Conservation (phyloP, 352 stramenopile genomes). For the Phytophthora palmivora region DNA sequence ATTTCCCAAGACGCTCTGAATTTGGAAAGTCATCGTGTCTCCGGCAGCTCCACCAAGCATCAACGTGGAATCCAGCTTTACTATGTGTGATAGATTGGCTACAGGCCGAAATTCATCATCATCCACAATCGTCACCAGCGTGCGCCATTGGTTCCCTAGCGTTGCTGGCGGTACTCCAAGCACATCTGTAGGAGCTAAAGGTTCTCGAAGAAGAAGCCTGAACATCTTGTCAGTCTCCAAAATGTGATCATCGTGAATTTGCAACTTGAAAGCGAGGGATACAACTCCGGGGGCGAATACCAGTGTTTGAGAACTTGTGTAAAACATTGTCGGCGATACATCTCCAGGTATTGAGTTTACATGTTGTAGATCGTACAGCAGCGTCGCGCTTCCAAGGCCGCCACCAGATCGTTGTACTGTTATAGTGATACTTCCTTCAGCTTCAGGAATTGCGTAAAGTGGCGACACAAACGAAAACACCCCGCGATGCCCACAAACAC, state of each 20-base stretch:
- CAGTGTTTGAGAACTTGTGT: conserved; percentile 85
- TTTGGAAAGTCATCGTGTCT: conserved; percentile 50
- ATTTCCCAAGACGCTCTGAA: conserved; percentile 63
- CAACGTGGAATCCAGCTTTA: conserved; percentile 34
- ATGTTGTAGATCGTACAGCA: conserved; percentile 89
- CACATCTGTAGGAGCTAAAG: conserved; percentile 32
- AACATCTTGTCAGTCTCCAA: conserved; percentile 77
- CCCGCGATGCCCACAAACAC: conserved; percentile 91
- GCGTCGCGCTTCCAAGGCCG: conserved; percentile 71
- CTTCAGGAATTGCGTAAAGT: conserved; percentile 85
- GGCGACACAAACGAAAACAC: conserved; percentile 90
- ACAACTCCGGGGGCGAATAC: conserved; percentile 85
- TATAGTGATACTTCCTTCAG: conserved; percentile 73
- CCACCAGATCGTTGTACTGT: conserved; percentile 89
- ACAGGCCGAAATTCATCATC: conserved; percentile 55
- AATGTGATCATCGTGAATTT: conserved; percentile 92
- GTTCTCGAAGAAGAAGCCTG: conserved; percentile 54
- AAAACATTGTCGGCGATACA: conserved; percentile 86
- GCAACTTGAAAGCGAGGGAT: conserved; percentile 88
- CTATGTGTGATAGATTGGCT: conserved; percentile 48
- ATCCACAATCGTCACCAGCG: conserved; percentile 79
- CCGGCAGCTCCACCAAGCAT: conserved; percentile 50
- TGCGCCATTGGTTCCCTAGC: conserved; percentile 68
- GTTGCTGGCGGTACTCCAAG: conserved; percentile 25
- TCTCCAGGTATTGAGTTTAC: conserved; percentile 78